Evolutionary conservation across 768 basidiomycete species (phyloP), one percentile per base, ranked within the genome.

Genomic region (Cystobasidium tubakii): DNA sequence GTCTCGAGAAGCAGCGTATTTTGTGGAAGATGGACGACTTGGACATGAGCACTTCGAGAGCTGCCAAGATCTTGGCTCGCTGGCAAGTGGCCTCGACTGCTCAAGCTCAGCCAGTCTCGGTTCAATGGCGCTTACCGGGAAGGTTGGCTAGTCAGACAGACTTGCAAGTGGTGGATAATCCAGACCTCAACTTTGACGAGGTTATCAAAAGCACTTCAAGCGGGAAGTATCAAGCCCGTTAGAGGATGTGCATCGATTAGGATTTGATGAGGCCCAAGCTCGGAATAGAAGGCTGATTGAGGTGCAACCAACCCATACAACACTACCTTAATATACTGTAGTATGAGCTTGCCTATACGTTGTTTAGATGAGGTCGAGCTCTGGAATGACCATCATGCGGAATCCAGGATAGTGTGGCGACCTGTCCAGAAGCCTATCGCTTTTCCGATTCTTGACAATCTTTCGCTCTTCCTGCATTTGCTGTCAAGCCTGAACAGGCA

Each of bases 41-140:
- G 1, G 43, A 70, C 13, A 31, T 77, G 19, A 12, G 39, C 10
- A 21, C 71, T 10, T 33, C 66, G 7, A 34, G 53, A 29, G 31
- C 23, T 7, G 69, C 34, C 29, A 83, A 83, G 77, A 78, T 83
- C 39, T 79, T 83, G 3, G 83, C 82, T 1, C 75, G 81, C 62
- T 78, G 82, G 76, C 50, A 73, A 4, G 80, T 79, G 27, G 77
- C 79, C 29, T 75, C 76, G 33, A 54, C 74, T 10, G 72, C 79
- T 66, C 19, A 66, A 0, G 80, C 80, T 6, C 78, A 80, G 27
- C 79, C 78, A 7, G 79, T 83, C 1, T 72, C 69, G 21, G 81
- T 81, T 25, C 77, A 74, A 39, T 84, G 82, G 81, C 70, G 75
- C 23, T 50, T 78, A 13, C 76, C 80, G 21, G 82, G 82, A 0